phyloP scores from a whole-genome alignment of 108 stramenopile genomes.

The Skeletonema tropicum region DNA sequence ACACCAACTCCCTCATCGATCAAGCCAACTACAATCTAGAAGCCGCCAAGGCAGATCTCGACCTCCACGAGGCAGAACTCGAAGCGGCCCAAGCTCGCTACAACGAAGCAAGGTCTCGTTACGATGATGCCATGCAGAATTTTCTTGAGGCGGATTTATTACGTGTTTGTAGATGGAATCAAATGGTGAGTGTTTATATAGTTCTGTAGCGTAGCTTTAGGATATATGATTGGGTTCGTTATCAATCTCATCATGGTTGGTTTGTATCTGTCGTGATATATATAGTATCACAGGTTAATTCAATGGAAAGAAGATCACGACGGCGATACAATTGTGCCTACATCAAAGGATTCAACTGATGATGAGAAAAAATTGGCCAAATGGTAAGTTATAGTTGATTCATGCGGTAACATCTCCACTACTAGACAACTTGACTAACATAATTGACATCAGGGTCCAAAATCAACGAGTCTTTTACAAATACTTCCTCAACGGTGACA shows the following conservation, averaged over 20 bases:
- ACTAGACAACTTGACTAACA: too few relatives aligned
- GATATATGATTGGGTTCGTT: too few relatives aligned
- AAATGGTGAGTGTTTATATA: conserved; percentile 7
- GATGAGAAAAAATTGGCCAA: conserved; percentile 19
- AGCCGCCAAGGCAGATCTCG: background rate
- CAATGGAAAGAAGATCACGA: conserved; percentile 2
- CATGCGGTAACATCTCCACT: too few relatives aligned
- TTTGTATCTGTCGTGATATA: too few relatives aligned
- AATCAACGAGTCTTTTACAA: conserved; percentile 28
- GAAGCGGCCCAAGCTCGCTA: background rate
- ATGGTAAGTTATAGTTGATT: too few relatives aligned
- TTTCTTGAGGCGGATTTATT: background rate
- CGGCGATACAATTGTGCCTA: conserved; percentile 6
- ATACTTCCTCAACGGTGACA: conserved; percentile 31
- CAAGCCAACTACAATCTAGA: background rate
- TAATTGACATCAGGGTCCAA: too few relatives aligned
- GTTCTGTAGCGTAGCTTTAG: too few relatives aligned
- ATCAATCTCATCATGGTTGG: too few relatives aligned
- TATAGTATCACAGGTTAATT: conserved; percentile 10
- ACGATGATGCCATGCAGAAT: conserved; percentile 3
- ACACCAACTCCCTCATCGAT: background rate
- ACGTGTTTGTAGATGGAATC: conserved; percentile 3
- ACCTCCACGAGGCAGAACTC: background rate
- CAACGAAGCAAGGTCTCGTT: background rate
- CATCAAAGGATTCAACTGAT: conserved; percentile 15